phyloP scores from a whole-genome alignment of 352 stramenopile species.

The Globisporangium irregulare region DNA sequence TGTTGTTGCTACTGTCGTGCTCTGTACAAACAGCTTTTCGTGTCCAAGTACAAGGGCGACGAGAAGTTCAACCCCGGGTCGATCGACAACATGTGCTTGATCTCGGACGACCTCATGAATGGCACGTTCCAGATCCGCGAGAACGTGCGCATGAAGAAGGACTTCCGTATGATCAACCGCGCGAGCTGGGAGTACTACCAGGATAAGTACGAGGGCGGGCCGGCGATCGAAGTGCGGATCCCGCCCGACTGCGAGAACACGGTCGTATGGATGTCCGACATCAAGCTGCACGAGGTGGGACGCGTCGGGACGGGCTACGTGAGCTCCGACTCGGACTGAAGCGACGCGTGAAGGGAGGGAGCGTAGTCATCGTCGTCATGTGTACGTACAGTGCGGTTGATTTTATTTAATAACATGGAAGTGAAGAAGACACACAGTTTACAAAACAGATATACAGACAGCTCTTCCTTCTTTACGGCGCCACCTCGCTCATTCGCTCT shows the following conservation, averaged over 20 bases:
- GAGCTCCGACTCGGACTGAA: slow-evolving; percentile 37
- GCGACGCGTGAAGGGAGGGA: background rate
- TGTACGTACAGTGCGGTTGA: background rate
- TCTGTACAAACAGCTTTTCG: slow-evolving; percentile 34
- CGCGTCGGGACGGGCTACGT: slow-evolving; percentile 70
- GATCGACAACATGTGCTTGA: slow-evolving; percentile 75
- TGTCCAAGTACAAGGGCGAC: slow-evolving; percentile 70
- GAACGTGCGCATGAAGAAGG: slow-evolving; percentile 57
- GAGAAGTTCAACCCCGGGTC: slow-evolving; percentile 47
- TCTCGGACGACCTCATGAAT: slow-evolving; percentile 62
- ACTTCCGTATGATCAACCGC: slow-evolving; percentile 83
- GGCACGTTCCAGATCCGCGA: slow-evolving; percentile 67
- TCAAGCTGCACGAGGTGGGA: slow-evolving; percentile 49
- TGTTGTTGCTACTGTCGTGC: background rate
- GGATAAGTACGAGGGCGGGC: slow-evolving; percentile 62
- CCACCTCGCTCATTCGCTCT: background rate
- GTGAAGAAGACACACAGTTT: slow-evolving; percentile 1
- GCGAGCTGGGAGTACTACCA: slow-evolving; percentile 77
- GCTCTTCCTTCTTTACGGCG: background rate
- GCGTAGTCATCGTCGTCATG: background rate
- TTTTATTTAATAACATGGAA: slow-evolving; percentile 19
- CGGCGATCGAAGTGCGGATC: slow-evolving; percentile 67
- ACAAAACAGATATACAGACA: background rate
- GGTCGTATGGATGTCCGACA: slow-evolving; percentile 40
- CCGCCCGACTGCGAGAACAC: slow-evolving; percentile 52